These are phyloP conservation scores for Exophiala bonariae DNA, from an alignment of 2,329 filamentous ascomycete genomes.

Conservation along the genomic window DNA sequence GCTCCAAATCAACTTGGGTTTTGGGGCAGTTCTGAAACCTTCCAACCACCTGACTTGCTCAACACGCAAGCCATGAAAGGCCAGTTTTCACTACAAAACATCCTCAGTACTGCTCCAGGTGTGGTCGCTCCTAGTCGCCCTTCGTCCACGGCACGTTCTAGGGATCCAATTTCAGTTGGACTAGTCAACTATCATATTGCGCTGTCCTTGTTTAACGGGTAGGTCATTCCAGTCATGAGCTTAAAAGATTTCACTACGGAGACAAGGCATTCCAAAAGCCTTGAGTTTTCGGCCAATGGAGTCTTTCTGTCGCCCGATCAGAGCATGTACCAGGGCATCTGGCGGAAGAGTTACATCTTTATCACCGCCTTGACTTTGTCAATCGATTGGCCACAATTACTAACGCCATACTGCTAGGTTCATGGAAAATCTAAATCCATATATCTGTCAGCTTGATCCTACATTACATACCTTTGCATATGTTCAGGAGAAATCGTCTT, in stretches of 20 bases:
- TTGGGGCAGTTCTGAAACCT: not conserved
- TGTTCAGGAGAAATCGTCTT: constrained; percentile 37
- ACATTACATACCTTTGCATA: constrained; percentile 40
- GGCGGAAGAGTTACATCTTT: too few relatives aligned
- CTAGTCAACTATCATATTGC: constrained; percentile 31
- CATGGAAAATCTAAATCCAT: constrained; percentile 41
- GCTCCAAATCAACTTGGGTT: not conserved
- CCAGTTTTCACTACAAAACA: constrained; percentile 2
- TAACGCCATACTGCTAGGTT: too few relatives aligned
- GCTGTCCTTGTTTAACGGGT: constrained; percentile 34
- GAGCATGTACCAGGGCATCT: too few relatives aligned
- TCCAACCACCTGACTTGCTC: constrained; percentile 33
- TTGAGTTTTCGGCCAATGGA: too few relatives aligned
- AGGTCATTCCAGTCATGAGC: constrained; percentile 1
- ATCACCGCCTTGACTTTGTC: too few relatives aligned
- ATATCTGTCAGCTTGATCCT: constrained; percentile 43
- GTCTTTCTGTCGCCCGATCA: too few relatives aligned
- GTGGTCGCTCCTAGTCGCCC: not conserved
- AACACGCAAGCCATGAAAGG: constrained; percentile 34
- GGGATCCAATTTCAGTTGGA: constrained; percentile 33
- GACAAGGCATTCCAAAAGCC: too few relatives aligned
- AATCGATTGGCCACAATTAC: not conserved
- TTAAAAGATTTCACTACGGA: too few relatives aligned
- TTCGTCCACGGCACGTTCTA: not conserved
- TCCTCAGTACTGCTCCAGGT: not conserved